Conservation (phyloP, 192 early-diverging fungal genomes). For the Linnemannia schmuckeri region DNA sequence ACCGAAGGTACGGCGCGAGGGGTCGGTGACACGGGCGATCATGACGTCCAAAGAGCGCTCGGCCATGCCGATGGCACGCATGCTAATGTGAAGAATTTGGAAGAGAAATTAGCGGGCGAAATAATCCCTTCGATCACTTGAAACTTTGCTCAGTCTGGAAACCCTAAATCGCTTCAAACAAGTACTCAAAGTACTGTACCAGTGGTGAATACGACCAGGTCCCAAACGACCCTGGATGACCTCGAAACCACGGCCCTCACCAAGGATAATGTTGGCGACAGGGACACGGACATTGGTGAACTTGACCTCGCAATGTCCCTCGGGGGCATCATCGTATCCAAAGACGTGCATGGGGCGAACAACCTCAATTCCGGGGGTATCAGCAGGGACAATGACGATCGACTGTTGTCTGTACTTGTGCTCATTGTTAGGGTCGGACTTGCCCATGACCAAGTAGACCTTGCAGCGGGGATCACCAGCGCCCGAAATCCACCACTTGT, state of each 20-base stretch:
- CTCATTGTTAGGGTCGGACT: conserved; percentile 75
- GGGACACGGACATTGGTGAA: conserved; percentile 92
- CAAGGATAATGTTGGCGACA: conserved; percentile 86
- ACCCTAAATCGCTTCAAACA: not conserved
- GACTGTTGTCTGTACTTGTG: conserved; percentile 87
- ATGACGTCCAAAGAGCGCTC: conserved; percentile 91
- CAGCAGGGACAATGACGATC: conserved; percentile 88
- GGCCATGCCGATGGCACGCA: conserved; percentile 92
- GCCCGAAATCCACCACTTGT: conserved; percentile 98
- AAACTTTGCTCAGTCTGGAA: not conserved
- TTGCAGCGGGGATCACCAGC: conserved; percentile 94
- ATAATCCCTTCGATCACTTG: not conserved
- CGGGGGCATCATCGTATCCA: conserved; percentile 96
- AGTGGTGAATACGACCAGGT: conserved; percentile 96
- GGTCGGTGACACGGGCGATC: conserved; percentile 81
- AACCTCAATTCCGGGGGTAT: conserved; percentile 84
- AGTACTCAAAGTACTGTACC: conserved; percentile 44
- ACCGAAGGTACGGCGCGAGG: conserved; percentile 86
- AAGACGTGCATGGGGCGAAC: conserved; percentile 88
- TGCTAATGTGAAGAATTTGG: conserved; percentile 50
- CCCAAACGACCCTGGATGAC: conserved; percentile 96
- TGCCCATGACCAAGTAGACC: conserved; percentile 92
- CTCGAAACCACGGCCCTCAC: conserved; percentile 96
- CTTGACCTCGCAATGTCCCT: conserved; percentile 93
- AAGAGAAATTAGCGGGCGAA: conserved; percentile 1